These are phyloP conservation scores for Exophiala sp. DNA, from an alignment of 2,329 filamentous ascomycete species.

Conservation along the genomic window DNA sequence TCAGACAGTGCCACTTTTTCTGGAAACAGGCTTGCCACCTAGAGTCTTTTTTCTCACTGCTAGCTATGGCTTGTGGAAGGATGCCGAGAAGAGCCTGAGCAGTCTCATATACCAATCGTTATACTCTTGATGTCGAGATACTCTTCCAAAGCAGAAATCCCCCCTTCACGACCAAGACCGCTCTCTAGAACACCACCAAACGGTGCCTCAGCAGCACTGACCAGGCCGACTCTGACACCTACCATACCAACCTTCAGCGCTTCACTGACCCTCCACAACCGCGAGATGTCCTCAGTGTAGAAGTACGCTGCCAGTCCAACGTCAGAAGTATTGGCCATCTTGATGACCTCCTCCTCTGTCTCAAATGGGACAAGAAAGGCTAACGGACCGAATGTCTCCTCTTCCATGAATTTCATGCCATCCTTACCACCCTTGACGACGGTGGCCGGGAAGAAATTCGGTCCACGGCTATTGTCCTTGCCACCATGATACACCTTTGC, in stretches of 20 bases:
- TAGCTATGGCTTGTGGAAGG: too few species aligned
- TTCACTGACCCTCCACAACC: slow-evolving; percentile 14
- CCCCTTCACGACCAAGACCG: slow-evolving; percentile 54
- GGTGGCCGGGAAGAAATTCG: slow-evolving; percentile 81
- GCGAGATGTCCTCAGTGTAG: slow-evolving; percentile 21
- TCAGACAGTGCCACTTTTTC: not conserved
- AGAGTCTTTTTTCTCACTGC: too few species aligned
- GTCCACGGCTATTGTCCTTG: slow-evolving; percentile 46
- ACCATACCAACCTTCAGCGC: slow-evolving; percentile 23
- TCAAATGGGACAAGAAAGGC: slow-evolving; percentile 60
- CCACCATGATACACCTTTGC: slow-evolving; percentile 60
- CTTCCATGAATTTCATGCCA: slow-evolving; percentile 79
- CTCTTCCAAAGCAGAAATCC: slow-evolving; percentile 53
- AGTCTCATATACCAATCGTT: not conserved
- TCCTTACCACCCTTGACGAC: slow-evolving; percentile 73
- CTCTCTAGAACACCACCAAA: slow-evolving; percentile 66
- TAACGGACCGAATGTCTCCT: slow-evolving; percentile 90
- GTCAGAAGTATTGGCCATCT: slow-evolving; percentile 31
- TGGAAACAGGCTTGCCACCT: too few species aligned
- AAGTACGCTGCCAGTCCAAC: slow-evolving; percentile 30
- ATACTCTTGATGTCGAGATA: slow-evolving; percentile 37
- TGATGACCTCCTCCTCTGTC: slow-evolving; percentile 33
- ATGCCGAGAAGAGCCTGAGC: too few species aligned
- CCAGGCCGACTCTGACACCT: slow-evolving; percentile 31
- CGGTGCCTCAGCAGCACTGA: slow-evolving; percentile 32